Percentiles rank a stretch among this genome's conserved stretches.
These are phyloP conservation scores for Grosmannia serpens DNA, from an alignment of 2,329 filamentous ascomycete species.

Conservation along the genomic window DNA sequence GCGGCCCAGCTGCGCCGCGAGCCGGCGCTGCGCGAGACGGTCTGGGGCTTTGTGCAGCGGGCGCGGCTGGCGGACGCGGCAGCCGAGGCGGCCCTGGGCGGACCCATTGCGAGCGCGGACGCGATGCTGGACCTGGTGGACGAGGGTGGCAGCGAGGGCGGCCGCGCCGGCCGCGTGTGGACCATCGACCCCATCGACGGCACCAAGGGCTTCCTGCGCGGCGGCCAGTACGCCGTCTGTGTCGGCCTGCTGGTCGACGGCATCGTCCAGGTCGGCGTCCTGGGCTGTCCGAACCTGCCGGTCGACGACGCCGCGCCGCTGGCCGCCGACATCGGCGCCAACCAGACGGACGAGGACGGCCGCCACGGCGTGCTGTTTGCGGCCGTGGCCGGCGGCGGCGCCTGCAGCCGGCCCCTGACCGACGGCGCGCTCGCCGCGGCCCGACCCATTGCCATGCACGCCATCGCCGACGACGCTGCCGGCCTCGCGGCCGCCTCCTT, in stretches of 20 bases:
- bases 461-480: constrained; percentile 34
- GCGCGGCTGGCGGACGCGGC: constrained; percentile 47
- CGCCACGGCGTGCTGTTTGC: constrained; percentile 82
- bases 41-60: constrained; percentile 72
- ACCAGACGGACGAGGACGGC: constrained; percentile 61
- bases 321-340: constrained; percentile 58
- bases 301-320: constrained; percentile 67
- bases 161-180: constrained; percentile 73
- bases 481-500: constrained; percentile 69
- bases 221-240: constrained; percentile 94
- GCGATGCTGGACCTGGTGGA: constrained; percentile 53
- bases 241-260: constrained; percentile 86
- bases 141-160: constrained; percentile 58
- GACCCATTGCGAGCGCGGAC: constrained; percentile 45
- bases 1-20: constrained; percentile 68
- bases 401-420: constrained; percentile 63
- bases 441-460: constrained; percentile 68
- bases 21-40: constrained; percentile 54
- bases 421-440: constrained; percentile 37
- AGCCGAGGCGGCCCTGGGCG: constrained; percentile 50
- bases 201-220: constrained; percentile 91
- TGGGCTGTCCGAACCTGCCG: constrained; percentile 92
- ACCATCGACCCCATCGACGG: constrained; percentile 95
- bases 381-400: constrained; percentile 67
- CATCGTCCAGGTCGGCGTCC: constrained; percentile 83